These are phyloP conservation scores for Ustilago esculenta DNA, from an alignment of 1,284 basidiomycete genomes.

Conservation along the genomic window DNA sequence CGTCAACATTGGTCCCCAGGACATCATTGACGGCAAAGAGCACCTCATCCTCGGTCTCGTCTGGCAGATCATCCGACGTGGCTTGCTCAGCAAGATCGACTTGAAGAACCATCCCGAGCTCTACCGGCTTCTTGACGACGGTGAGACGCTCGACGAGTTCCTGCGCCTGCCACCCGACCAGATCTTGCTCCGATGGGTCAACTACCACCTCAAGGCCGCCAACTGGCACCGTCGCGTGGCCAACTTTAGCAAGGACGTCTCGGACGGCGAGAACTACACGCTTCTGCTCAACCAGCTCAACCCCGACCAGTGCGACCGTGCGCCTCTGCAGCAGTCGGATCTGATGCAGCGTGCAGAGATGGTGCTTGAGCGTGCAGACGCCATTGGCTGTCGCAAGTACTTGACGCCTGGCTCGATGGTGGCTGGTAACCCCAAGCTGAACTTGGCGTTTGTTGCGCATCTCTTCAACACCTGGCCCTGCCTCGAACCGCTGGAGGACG, in stretches of 20 bases:
- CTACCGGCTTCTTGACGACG: conserved; percentile 93
- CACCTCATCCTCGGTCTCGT: conserved; percentile 98
- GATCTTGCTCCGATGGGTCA: conserved; percentile 96
- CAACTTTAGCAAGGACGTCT: conserved; percentile 95
- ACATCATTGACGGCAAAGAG: conserved; percentile 91
- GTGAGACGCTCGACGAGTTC: conserved; percentile 94
- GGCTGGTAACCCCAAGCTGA: conserved; percentile 94
- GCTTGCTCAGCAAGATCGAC: conserved; percentile 91
- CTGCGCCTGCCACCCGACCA: conserved; percentile 93
- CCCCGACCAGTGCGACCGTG: conserved; percentile 84
- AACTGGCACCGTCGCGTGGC: conserved; percentile 80
- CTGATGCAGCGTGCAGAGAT: conserved; percentile 85
- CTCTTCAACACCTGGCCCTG: conserved; percentile 95
- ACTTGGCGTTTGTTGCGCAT: conserved; percentile 97
- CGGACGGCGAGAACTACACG: conserved; percentile 96
- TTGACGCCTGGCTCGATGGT: conserved; percentile 90
- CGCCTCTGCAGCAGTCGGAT: conserved; percentile 86
- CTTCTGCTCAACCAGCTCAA: conserved; percentile 93
- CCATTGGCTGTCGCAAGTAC: conserved; percentile 94
- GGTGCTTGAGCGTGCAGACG: conserved; percentile 90
- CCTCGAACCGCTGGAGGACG: conserved; percentile 81
- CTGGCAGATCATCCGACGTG: conserved; percentile 97
- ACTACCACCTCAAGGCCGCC: conserved; percentile 95
- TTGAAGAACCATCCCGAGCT: conserved; percentile 98
- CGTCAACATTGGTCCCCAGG: conserved; percentile 94